These are phyloP conservation scores for Corymbia citriodora DNA, from an alignment of 441 rosid genomes.

Conservation along the genomic window DNA sequence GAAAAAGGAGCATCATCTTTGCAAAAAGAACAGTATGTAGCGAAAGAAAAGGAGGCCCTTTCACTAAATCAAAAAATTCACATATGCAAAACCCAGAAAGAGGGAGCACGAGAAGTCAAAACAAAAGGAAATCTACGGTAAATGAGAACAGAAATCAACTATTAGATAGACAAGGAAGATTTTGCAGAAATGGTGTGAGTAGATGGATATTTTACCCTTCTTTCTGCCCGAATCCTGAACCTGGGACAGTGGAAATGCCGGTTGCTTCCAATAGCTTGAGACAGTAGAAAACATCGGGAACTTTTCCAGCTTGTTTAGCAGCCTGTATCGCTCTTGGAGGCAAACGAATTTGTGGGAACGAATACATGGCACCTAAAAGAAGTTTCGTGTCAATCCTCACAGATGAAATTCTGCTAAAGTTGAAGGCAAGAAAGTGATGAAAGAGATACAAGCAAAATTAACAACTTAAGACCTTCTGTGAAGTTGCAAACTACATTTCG, in stretches of 20 bases:
- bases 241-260: constrained; percentile 98
- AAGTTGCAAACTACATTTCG: constrained; percentile 91
- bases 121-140: background rate
- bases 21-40: background rate
- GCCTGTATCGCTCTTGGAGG: constrained; percentile 89
- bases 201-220: constrained; percentile 57
- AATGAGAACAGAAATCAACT: background rate
- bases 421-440: background rate
- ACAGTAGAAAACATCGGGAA: constrained; percentile 95
- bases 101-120: background rate
- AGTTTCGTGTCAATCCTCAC: background rate
- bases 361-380: constrained; percentile 90
- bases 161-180: background rate
- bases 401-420: background rate
- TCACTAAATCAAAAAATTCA: background rate
- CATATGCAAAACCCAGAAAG: background rate
- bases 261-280: constrained; percentile 94
- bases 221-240: constrained; percentile 98
- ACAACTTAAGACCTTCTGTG: constrained; percentile 67
- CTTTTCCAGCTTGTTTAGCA: constrained; percentile 82
- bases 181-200: background rate
- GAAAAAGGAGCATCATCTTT: background rate
- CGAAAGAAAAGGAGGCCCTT: background rate
- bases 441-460: background rate
- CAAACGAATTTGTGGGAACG: constrained; percentile 87